phyloP scores from a whole-genome alignment of 495 filamentous ascomycete genomes.

The Penicillium macrosclerotiorum region DNA sequence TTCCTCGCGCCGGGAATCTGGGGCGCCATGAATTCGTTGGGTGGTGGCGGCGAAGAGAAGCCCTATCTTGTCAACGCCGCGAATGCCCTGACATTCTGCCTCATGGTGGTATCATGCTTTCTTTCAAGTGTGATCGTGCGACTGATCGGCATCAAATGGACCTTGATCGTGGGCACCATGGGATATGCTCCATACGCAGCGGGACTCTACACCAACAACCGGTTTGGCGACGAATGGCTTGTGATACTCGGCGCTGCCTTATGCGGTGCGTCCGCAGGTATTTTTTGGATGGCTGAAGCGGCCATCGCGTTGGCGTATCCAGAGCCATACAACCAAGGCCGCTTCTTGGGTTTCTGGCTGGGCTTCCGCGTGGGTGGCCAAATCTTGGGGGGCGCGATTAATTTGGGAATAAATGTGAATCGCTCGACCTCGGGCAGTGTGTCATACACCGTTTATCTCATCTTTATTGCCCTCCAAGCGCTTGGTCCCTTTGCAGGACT shows the following conservation, averaged over 20 bases:
- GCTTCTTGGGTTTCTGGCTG: slow-evolving; percentile 61
- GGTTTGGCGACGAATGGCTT: slow-evolving; percentile 61
- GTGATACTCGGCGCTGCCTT: slow-evolving; percentile 61
- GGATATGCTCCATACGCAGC: slow-evolving; percentile 66
- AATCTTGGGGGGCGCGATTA: slow-evolving; percentile 63
- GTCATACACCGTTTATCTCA: slow-evolving; percentile 56
- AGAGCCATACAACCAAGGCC: slow-evolving; percentile 59
- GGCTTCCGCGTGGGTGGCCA: slow-evolving; percentile 60
- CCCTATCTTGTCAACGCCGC: slow-evolving; percentile 67
- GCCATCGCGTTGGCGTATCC: slow-evolving; percentile 66
- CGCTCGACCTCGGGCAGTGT: slow-evolving; percentile 55
- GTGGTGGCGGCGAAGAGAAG: slow-evolving; percentile 60
- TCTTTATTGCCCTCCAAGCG: slow-evolving; percentile 62
- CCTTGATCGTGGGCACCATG: slow-evolving; percentile 62
- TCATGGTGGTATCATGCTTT: slow-evolving; percentile 63
- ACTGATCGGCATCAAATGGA: slow-evolving; percentile 62
- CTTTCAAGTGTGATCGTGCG: slow-evolving; percentile 52
- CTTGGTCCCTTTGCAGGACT: slow-evolving; percentile 54
- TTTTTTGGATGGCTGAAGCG: slow-evolving; percentile 68
- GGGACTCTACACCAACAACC: slow-evolving; percentile 65
- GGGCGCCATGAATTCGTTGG: slow-evolving; percentile 68
- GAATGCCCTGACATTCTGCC: slow-evolving; percentile 65
- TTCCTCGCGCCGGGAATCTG: slow-evolving; percentile 65
- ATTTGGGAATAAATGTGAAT: slow-evolving; percentile 57
- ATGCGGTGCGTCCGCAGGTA: slow-evolving; percentile 62